Conservation (phyloP, 805 yeast species). For the Wickerhamomyces alni region DNA sequence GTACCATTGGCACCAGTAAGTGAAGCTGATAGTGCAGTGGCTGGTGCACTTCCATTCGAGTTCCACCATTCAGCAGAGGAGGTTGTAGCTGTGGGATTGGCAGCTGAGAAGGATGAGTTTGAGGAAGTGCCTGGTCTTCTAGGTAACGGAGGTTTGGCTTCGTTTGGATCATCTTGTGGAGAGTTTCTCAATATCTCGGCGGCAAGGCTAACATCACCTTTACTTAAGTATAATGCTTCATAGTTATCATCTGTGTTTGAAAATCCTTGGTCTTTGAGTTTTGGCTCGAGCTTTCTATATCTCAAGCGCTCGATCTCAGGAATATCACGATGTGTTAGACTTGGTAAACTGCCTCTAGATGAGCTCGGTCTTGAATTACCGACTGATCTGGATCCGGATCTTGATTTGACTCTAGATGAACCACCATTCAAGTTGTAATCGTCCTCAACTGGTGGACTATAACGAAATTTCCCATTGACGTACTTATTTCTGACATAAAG, state of each 20-base stretch:
- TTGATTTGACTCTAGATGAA: background rate
- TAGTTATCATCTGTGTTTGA: slow-evolving; percentile 48
- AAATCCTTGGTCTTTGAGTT: slow-evolving; percentile 51
- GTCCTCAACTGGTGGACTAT: slow-evolving; percentile 22
- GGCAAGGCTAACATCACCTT: slow-evolving; percentile 58
- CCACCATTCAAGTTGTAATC: slow-evolving; percentile 21
- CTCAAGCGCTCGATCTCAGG: slow-evolving; percentile 48
- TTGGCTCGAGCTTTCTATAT: slow-evolving; percentile 42
- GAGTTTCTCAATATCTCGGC: slow-evolving; percentile 47
- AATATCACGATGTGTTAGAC: slow-evolving; percentile 43
- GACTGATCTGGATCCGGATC: slow-evolving; percentile 1
- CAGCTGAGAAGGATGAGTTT: background rate
- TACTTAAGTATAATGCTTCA: slow-evolving; percentile 55
- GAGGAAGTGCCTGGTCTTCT: slow-evolving; percentile 22
- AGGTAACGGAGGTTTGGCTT: slow-evolving; percentile 44
- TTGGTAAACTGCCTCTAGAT: slow-evolving; percentile 26
- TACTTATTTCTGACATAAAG: slow-evolving; percentile 64
- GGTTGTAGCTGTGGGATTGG: slow-evolving; percentile 2
- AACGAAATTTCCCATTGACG: slow-evolving; percentile 49
- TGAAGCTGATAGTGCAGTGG: slow-evolving; percentile 27
- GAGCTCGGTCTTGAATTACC: slow-evolving; percentile 7
- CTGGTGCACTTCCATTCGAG: slow-evolving; percentile 12
- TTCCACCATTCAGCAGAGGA: slow-evolving; percentile 19
- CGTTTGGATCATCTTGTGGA: slow-evolving; percentile 27
- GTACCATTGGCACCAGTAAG: slow-evolving; percentile 18